Evolutionary conservation across 2,329 filamentous ascomycete genomes (phyloP).

Genomic region (Trichophyton simii): DNA sequence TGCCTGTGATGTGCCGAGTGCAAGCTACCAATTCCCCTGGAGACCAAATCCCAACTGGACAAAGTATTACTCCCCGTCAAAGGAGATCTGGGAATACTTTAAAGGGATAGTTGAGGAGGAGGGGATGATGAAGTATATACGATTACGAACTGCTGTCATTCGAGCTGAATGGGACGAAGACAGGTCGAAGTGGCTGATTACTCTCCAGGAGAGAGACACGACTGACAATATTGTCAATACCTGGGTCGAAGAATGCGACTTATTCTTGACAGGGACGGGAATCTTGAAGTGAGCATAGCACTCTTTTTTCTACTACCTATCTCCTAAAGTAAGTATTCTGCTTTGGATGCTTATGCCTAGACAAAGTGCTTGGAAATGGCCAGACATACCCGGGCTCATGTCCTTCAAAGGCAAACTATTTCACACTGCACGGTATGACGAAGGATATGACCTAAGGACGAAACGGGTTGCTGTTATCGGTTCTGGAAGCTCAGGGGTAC

Average conservation of each 20-base stretch:
- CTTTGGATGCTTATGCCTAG: not conserved
- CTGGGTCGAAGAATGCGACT: constrained; percentile 18
- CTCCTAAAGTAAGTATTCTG: not conserved
- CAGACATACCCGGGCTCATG: constrained; percentile 35
- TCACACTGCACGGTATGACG: constrained; percentile 35
- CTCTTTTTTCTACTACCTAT: not conserved
- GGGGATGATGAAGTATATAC: constrained; percentile 49
- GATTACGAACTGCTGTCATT: constrained; percentile 45
- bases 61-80: constrained; percentile 53
- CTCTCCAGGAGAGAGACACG: constrained; percentile 11
- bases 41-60: constrained; percentile 56
- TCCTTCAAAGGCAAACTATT: constrained; percentile 35
- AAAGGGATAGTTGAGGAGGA: constrained; percentile 50
- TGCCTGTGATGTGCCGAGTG: constrained; percentile 55
- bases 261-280: constrained; percentile 31
- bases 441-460: constrained; percentile 22
- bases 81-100: constrained; percentile 58
- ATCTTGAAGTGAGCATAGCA: constrained; percentile 22
- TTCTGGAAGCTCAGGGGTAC: constrained; percentile 43
- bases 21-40: constrained; percentile 59
- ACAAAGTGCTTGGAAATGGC: constrained; percentile 30
- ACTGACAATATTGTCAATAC: constrained; percentile 15
- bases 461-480: constrained; percentile 22
- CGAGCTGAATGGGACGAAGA: constrained; percentile 43
- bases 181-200: constrained; percentile 26